Evolutionary conservation across 1,139 yeast genomes (phyloP).

Genomic region (Diutina catenulata): DNA sequence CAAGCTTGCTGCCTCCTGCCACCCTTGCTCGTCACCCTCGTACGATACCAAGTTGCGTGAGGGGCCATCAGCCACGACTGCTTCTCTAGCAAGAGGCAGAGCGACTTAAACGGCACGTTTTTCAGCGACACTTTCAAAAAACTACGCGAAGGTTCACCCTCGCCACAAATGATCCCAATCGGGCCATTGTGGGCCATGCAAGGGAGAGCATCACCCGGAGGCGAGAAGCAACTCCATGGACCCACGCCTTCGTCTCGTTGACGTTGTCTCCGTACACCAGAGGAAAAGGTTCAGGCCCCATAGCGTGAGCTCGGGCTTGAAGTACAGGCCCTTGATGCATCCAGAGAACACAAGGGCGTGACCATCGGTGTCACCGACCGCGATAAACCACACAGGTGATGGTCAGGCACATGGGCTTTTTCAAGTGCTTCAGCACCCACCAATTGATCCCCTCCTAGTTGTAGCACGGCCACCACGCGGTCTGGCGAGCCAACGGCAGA

Average conservation of each 20-base stretch:
- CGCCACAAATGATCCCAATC: conserved; percentile 64
- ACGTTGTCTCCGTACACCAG: conserved; percentile 81
- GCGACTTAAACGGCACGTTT: conserved; percentile 69
- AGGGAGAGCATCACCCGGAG: conserved; percentile 50
- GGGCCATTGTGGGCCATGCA: conserved; percentile 74
- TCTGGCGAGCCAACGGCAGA: conserved; percentile 98
- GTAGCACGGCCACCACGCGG: conserved; percentile 87
- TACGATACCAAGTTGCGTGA: conserved; percentile 86
- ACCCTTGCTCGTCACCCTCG: conserved; percentile 54
- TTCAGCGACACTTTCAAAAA: conserved; percentile 47
- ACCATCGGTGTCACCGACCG: conserved; percentile 91
- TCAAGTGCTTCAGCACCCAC: conserved; percentile 98
- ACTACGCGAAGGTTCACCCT: conserved; percentile 40
- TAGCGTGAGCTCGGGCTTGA: conserved; percentile 65
- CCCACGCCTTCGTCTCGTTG: conserved; percentile 76
- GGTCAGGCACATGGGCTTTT: conserved; percentile 85
- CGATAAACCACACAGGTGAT: conserved; percentile 69
- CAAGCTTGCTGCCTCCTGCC: conserved; percentile 60
- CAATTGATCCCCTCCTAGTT: conserved; percentile 94
- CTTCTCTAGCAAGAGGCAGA: conserved; percentile 55
- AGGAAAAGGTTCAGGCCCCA: conserved; percentile 99
- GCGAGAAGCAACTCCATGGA: conserved; percentile 84
- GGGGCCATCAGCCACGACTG: conserved; percentile 76
- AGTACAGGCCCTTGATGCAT: conserved; percentile 78
- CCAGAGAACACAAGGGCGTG: conserved; percentile 92